Conservation (phyloP, 1,284 basidiomycete genomes). For the Cerrena zonata region DNA sequence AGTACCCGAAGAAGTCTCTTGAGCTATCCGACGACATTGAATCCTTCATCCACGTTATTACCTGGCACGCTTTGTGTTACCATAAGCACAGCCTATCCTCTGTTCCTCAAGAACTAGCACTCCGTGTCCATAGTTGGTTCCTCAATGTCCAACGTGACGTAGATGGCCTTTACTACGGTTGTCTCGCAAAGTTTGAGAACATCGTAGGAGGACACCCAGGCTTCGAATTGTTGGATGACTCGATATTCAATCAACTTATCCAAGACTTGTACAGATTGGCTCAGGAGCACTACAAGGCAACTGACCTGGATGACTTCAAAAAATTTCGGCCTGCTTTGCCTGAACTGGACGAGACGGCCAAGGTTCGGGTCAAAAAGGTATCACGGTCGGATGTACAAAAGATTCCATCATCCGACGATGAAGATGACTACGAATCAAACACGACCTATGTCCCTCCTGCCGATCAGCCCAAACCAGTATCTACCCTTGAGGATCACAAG, state of each 20-base stretch:
- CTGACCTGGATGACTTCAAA: not conserved
- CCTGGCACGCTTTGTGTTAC: conserved; percentile 1
- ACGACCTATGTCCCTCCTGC: too few species aligned
- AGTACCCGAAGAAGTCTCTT: not conserved
- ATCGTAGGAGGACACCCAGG: not conserved
- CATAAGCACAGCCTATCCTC: not conserved
- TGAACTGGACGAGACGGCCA: too few species aligned
- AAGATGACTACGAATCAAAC: too few species aligned
- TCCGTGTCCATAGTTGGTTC: not conserved
- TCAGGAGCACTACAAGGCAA: not conserved
- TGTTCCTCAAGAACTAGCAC: not conserved
- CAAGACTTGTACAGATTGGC: not conserved
- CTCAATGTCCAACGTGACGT: not conserved
- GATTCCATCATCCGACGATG: too few species aligned
- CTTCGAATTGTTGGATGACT: not conserved
- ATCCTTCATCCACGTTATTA: conserved; percentile 6
- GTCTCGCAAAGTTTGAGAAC: not conserved
- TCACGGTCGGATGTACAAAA: too few species aligned
- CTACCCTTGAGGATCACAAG: too few species aligned
- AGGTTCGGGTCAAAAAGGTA: too few species aligned
- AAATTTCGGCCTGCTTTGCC: too few species aligned
- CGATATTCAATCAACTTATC: not conserved
- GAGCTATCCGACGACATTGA: conserved; percentile 6
- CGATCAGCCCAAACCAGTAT: too few species aligned
- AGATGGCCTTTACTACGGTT: not conserved